Base-by-base conservation (phyloP, 345 rosid species). In the Gossypioides kirkii region DNA sequence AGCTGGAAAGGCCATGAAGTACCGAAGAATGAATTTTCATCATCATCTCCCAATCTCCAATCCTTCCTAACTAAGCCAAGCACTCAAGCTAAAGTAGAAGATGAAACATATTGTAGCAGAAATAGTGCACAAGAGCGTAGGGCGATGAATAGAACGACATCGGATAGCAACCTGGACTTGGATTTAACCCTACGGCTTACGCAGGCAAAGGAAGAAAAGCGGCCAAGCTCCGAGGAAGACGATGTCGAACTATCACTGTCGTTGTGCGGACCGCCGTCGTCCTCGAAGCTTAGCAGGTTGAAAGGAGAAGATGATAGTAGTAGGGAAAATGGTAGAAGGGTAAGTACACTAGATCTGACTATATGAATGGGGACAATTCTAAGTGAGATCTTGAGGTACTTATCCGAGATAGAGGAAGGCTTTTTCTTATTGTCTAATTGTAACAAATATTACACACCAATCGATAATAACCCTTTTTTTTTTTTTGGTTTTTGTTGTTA, bases 361-460 rank as follows among this genome's bases (percentile, higher is more conserved):
- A 80, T 93, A 84, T 91, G 98, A 91, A 91, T 87, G 76, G 69
- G 69, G 71, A 80, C 73, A 79, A 89, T 91, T 91, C 95, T 78
- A 85, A 93, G 98, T 93, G 93, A 93, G 98, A 93, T 91, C 84
- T 83, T 86, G 95, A 85, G 84, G 97, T 91, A 93, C 95, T 91
- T 91, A 77, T 77, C 79, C 82, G 6, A 72, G 11, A 10, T 54
- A 54, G 50, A 20, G 26, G n/a, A 43, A 53, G 76, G 58, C 63
- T 69, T 25, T 61, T 61, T 23, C 17, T 61, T 3, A 9, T 69
- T 50, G 72, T 69, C 59, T 26, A 55, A 20, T 20, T 69, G 59
- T 69, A 69, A 8, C 60, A 49, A 32, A 9, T 50, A 28, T 69
- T 69, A 49, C 72, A 49, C 72, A 69, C 26, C 43, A 28, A 69